Percentiles rank a stretch among this genome's conserved stretches.
Evolutionary conservation across 78 protist species (phyloP).

Genomic region (Anaeramoeba flamelloides): DNA sequence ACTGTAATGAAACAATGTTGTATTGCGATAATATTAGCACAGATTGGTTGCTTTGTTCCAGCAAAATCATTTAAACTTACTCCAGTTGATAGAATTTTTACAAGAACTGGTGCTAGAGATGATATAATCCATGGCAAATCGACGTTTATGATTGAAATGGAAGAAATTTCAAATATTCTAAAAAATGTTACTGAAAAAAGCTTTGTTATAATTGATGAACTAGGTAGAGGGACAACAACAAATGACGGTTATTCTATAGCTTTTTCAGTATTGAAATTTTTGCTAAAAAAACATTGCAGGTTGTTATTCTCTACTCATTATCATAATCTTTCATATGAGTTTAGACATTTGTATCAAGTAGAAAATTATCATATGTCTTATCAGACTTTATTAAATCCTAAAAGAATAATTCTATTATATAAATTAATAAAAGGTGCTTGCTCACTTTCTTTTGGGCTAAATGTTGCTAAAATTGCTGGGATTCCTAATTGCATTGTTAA

Average conservation of each 20-base stretch:
- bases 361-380: conserved; percentile 18
- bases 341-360: not conserved
- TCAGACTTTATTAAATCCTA: not conserved
- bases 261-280: conserved; percentile 34
- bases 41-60: conserved; percentile 83
- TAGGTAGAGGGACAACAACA: conserved; percentile 42
- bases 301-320: conserved; percentile 91
- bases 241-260: conserved; percentile 41
- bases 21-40: conserved; percentile 72
- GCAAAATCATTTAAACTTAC: conserved; percentile 52
- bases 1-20: conserved; percentile 67
- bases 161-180: not conserved
- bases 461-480: conserved; percentile 77
- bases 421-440: conserved; percentile 52
- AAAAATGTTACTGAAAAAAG: conserved; percentile 51
- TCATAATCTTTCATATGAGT: conserved; percentile 64
- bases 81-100: conserved; percentile 80
- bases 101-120: conserved; percentile 74
- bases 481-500: conserved; percentile 27
- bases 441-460: conserved; percentile 63
- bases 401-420: conserved; percentile 66
- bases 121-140: conserved; percentile 68
- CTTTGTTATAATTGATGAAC: conserved; percentile 89
- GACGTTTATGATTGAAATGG: conserved; percentile 82
- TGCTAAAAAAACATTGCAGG: conserved; percentile 28